Percentiles rank a stretch among this genome's conserved stretches.
Evolutionary conservation across 2,329 filamentous ascomycete genomes (phyloP).

Genomic region (Domatiomyces globalis): DNA sequence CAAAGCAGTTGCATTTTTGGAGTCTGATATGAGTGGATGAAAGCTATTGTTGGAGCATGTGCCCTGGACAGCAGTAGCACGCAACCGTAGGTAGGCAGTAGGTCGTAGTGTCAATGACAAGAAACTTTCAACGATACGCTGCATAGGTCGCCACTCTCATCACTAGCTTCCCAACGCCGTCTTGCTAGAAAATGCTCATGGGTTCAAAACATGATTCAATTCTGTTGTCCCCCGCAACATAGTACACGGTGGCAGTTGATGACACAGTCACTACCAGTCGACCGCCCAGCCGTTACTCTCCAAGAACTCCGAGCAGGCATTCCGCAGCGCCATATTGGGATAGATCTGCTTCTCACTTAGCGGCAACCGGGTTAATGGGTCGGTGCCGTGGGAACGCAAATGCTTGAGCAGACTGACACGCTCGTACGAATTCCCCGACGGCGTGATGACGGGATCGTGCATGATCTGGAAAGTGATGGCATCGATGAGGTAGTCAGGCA

Average conservation of each 20-base stretch:
- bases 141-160: background rate
- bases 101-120: background rate
- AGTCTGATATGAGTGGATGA: too few species aligned
- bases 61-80: too few species aligned
- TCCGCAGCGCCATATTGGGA: constrained; percentile 66
- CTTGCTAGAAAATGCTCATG: background rate
- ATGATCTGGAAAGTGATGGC: constrained; percentile 38
- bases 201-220: background rate
- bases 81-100: background rate
- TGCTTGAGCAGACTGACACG: constrained; percentile 74
- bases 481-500: constrained; percentile 36
- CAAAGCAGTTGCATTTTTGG: too few species aligned
- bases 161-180: background rate
- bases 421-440: constrained; percentile 82
- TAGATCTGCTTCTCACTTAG: constrained; percentile 56
- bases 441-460: constrained; percentile 41
- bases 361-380: constrained; percentile 72
- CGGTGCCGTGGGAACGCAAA: constrained; percentile 56
- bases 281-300: constrained; percentile 82
- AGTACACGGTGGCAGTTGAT: background rate
- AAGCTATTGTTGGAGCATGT: too few species aligned
- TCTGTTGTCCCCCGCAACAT: background rate
- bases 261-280: constrained; percentile 50
- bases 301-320: constrained; percentile 74
- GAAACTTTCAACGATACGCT: too few species aligned